These are phyloP conservation scores for Clitocybe nebularis DNA, from an alignment of 1,284 basidiomycete genomes.

Conservation along the genomic window DNA sequence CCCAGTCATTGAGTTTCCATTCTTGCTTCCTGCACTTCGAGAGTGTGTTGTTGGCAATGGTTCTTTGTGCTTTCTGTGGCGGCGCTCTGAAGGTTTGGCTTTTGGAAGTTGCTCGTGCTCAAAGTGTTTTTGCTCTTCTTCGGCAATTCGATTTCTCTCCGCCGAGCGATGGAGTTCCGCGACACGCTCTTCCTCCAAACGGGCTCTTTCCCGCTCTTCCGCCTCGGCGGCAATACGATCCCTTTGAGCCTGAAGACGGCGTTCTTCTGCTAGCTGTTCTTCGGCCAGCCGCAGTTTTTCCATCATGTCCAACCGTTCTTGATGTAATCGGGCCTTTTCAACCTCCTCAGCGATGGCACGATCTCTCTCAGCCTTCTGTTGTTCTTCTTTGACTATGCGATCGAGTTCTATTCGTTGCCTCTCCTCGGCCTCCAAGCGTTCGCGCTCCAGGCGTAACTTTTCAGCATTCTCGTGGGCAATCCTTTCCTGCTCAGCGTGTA, in stretches of 20 bases:
- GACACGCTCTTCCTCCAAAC: not conserved
- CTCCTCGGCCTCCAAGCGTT: constrained; percentile 24
- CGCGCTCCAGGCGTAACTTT: constrained; percentile 20
- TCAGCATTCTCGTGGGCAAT: constrained; percentile 22
- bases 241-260: constrained; percentile 22
- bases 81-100: constrained; percentile 3
- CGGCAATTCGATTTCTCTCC: constrained; percentile 29
- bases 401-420: constrained; percentile 24
- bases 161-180: constrained; percentile 4
- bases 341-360: constrained; percentile 26
- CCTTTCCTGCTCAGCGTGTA: constrained; percentile 16
- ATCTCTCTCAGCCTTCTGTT: constrained; percentile 25
- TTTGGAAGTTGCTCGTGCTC: constrained; percentile 9
- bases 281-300: constrained; percentile 32
- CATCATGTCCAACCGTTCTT: constrained; percentile 26
- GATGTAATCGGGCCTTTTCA: constrained; percentile 26
- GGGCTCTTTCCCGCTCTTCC: not conserved
- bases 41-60: not conserved
- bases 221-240: constrained; percentile 17
- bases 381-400: constrained; percentile 26
- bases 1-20: not conserved
- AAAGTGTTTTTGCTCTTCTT: constrained; percentile 15
- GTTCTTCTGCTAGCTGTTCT: constrained; percentile 32
- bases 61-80: constrained; percentile 2
- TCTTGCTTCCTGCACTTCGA: not conserved